Evolutionary conservation across 2,329 filamentous ascomycete species (phyloP), one percentile per base, ranked within the genome.

Genomic region (Alternaria sp.): DNA sequence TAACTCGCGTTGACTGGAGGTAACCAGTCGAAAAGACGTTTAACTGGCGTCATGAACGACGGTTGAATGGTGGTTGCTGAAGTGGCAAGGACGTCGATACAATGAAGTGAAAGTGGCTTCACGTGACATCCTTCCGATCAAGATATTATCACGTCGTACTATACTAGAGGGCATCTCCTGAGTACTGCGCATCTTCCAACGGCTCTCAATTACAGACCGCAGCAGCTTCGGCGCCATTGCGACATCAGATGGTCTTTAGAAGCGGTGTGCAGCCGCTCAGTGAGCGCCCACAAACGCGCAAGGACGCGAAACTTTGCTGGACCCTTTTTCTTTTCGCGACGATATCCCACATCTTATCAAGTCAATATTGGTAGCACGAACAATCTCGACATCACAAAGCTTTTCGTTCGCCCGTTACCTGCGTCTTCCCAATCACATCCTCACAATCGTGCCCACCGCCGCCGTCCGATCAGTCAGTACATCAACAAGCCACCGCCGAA

Each of bases 161-260:
- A 1, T 40, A 5, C 36, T 40, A 5, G 36, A 40, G 36, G 36
- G 4, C 6, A 11, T 40, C 4, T 17, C 0, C 0, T 17, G 8
- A 1, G 4, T 40, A 2, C 36, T 40, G 0, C 1, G 2, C 15
- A 3, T 40, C 36, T 40, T 17, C 1, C 1, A 17, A 17, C 6
- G 5, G 2, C 36, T 40, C 1, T 0, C 11, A 6, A 4, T 6
- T 0, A 40, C 0, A 6, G 2, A 10, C 2, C 4, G 15, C 9
- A 40, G 36, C 15, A 17, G n/a, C 3, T 40, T 40, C 2, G n/a
- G 15, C 9, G 36, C 15, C n/a, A 17, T 40, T 17, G 5, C 2
- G 6, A 40, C 36, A 17, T 40, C n/a, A 17, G 36, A 40, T 40
- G 9, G n/a, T 40, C 36, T 40, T 1, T n/a, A 36, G 36, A 40